Conservation (phyloP, 768 basidiomycete genomes). For the Phaeolepiota aurea region DNA sequence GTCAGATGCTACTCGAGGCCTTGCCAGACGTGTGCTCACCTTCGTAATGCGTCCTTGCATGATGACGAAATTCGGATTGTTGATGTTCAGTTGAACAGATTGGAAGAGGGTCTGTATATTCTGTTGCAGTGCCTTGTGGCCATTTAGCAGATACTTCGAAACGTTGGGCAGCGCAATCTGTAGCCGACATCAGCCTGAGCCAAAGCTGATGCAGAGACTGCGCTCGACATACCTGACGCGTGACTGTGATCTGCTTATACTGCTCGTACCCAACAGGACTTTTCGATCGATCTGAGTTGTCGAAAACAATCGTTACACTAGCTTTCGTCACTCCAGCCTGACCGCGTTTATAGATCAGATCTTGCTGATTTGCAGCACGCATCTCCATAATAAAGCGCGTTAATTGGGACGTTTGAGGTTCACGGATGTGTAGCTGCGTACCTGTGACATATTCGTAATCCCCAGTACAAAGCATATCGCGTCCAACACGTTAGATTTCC, state of each 20-base stretch:
- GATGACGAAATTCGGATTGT: slow-evolving; percentile 98
- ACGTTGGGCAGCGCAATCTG: slow-evolving; percentile 91
- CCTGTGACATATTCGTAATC: slow-evolving; percentile 94
- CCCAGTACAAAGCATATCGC: slow-evolving; percentile 98
- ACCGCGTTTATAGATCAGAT: slow-evolving; percentile 98
- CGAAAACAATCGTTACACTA: slow-evolving; percentile 96
- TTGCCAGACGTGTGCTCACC: too few species aligned
- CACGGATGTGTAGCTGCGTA: slow-evolving; percentile 22
- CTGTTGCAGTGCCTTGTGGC: slow-evolving; percentile 86
- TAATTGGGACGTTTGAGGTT: neutral
- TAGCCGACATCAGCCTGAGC: neutral
- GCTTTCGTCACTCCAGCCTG: slow-evolving; percentile 97
- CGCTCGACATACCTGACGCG: slow-evolving; percentile 67
- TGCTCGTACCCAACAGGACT: slow-evolving; percentile 80
- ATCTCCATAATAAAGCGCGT: slow-evolving; percentile 42
- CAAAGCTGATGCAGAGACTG: neutral
- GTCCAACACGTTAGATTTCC: slow-evolving; percentile 98
- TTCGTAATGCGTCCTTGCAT: slow-evolving; percentile 99
- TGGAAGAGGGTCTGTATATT: slow-evolving; percentile 89
- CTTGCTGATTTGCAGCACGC: slow-evolving; percentile 91
- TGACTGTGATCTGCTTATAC: slow-evolving; percentile 88
- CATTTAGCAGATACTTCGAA: slow-evolving; percentile 93
- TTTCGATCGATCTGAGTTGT: slow-evolving; percentile 84
- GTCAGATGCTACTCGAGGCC: too few species aligned
- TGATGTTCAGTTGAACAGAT: slow-evolving; percentile 96